phyloP scores from a whole-genome alignment of 331 rosid species.

The Dryas integrifolia region DNA sequence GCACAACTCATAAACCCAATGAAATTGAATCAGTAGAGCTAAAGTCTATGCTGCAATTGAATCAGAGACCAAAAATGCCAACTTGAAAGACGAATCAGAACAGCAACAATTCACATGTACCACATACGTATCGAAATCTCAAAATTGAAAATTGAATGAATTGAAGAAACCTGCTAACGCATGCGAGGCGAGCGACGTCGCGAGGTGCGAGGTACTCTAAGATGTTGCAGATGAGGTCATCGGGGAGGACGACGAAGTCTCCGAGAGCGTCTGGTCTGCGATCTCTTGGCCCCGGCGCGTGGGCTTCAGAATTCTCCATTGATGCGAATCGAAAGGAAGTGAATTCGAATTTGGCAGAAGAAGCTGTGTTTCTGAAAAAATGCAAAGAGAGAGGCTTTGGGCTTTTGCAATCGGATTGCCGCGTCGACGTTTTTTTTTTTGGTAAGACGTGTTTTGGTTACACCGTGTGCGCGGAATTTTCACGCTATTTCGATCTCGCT shows the following conservation, averaged over 20 bases:
- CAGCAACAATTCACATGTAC: neutral
- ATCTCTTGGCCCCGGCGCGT: slow-evolving; percentile 35
- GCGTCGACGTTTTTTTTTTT: neutral
- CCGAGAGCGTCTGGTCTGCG: slow-evolving; percentile 83
- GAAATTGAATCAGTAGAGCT: neutral
- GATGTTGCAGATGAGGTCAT: slow-evolving; percentile 68
- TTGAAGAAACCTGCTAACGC: slow-evolving; percentile 79
- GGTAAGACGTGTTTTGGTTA: slow-evolving; percentile 7
- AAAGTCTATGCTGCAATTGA: neutral
- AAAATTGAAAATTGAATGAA: neutral
- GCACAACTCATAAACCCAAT: neutral
- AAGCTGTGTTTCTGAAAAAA: too few relatives aligned
- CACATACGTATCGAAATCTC: neutral
- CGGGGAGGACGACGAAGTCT: slow-evolving; percentile 66
- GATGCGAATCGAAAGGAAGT: neutral
- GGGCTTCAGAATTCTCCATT: slow-evolving; percentile 42
- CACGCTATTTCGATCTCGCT: slow-evolving; percentile 7
- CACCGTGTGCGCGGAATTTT: slow-evolving; percentile 21
- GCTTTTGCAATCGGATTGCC: slow-evolving; percentile 1
- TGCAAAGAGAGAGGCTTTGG: neutral
- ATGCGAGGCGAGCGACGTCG: slow-evolving; percentile 71
- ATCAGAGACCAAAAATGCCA: neutral
- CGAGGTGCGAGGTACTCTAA: slow-evolving; percentile 67
- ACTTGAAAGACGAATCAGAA: neutral
- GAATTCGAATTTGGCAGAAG: neutral